Conservation (phyloP, 192 early-diverging fungal genomes). For the Anaeromyces robustus region DNA sequence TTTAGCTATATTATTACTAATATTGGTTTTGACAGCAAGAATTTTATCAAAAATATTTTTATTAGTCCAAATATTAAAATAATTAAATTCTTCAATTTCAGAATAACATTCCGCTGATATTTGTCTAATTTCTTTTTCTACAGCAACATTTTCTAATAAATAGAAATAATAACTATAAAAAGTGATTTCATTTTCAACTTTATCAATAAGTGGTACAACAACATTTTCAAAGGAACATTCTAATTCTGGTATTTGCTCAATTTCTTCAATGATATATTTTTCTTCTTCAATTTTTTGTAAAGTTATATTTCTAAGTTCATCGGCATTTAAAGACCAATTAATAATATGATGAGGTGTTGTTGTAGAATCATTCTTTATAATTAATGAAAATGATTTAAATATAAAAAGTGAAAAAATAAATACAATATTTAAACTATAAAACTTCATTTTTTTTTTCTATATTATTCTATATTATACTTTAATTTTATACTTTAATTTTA, state of each 20-base stretch:
- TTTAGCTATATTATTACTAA: background rate
- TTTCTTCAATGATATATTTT: background rate
- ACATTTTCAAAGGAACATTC: background rate
- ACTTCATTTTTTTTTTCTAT: no score
- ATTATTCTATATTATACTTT: no score
- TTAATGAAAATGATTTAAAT: no score
- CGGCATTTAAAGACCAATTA: background rate
- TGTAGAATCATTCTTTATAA: background rate
- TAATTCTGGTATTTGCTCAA: background rate
- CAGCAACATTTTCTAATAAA: background rate
- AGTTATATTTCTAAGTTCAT: background rate
- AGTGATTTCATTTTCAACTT: background rate
- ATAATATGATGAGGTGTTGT: background rate
- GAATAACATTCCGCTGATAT: background rate
- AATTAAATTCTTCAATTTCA: background rate
- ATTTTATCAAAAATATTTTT: background rate
- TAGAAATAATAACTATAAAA: background rate
- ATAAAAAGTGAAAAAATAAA: no score
- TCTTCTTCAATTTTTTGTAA: background rate
- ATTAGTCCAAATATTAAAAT: background rate
- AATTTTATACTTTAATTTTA: no score
- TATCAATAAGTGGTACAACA: background rate
- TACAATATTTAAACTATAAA: no score
- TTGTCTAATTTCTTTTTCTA: background rate
- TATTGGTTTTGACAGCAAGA: background rate